A percentile compares a stretch with the other conserved stretches of the same genome.
phyloP scores from a whole-genome alignment of 2,329 filamentous ascomycete species.

The Zymoseptoria brevis region DNA sequence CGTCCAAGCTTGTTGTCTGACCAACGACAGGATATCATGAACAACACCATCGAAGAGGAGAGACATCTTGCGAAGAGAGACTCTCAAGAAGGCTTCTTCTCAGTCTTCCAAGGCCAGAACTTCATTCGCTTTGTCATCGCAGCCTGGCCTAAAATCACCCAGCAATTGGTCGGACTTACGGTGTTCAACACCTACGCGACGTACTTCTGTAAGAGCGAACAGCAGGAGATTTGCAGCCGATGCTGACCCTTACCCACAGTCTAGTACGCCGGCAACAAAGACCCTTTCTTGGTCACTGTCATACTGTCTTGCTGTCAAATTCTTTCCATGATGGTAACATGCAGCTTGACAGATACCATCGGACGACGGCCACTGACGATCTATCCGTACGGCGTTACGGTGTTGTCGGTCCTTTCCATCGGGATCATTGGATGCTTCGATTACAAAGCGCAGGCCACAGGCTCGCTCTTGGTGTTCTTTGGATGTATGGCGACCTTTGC shows the following conservation, averaged over 20 bases:
- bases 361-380: slow-evolving; percentile 26
- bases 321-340: slow-evolving; percentile 35
- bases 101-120: slow-evolving; percentile 34
- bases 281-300: slow-evolving; percentile 37
- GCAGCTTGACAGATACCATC: slow-evolving; percentile 27
- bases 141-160: slow-evolving; percentile 34
- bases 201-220: slow-evolving; percentile 28
- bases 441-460: slow-evolving; percentile 27
- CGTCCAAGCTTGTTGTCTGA: neutral
- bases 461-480: slow-evolving; percentile 38
- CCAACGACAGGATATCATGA: slow-evolving; percentile 27
- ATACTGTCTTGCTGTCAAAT: slow-evolving; percentile 38
- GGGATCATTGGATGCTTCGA: slow-evolving; percentile 38
- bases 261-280: slow-evolving; percentile 35
- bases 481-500: slow-evolving; percentile 37
- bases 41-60: slow-evolving; percentile 30
- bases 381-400: slow-evolving; percentile 34
- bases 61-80: slow-evolving; percentile 25
- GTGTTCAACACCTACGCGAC: slow-evolving; percentile 36
- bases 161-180: slow-evolving; percentile 34
- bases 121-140: slow-evolving; percentile 33
- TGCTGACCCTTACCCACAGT: neutral
- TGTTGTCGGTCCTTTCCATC: slow-evolving; percentile 28
- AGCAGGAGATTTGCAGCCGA: neutral
- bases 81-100: slow-evolving; percentile 20